Evolutionary conservation across 768 basidiomycete genomes (phyloP).

Genomic region (Daedaleopsis sinensis): DNA sequence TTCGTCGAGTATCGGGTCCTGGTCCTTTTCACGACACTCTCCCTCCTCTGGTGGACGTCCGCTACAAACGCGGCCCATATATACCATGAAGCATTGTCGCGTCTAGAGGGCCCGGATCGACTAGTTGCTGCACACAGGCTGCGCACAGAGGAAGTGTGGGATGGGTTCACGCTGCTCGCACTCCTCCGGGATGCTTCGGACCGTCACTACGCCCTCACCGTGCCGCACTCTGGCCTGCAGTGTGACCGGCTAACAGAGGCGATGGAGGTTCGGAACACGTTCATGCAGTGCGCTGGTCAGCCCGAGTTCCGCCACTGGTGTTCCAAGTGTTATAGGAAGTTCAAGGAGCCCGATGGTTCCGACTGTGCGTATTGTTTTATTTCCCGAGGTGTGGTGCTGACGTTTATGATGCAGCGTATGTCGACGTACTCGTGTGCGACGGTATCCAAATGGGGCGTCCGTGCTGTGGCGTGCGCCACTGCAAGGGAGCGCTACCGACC

Average conservation of each 20-base stretch:
- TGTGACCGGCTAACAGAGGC: conserved; percentile 27
- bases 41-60: no score
- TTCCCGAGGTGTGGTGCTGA: no score
- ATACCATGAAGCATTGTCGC: neutral
- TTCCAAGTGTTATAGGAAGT: conserved; percentile 28
- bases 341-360: conserved; percentile 14
- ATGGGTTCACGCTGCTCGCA: conserved; percentile 26
- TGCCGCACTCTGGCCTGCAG: conserved; percentile 30
- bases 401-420: conserved; percentile 5
- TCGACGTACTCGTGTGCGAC: conserved; percentile 25
- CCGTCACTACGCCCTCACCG: conserved; percentile 13
- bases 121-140: neutral
- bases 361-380: no score
- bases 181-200: conserved; percentile 28
- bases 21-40: no score
- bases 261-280: conserved; percentile 29
- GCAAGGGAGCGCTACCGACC: conserved; percentile 12
- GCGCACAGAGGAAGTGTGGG: conserved; percentile 25
- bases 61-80: conserved; percentile 7
- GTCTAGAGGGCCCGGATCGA: neutral
- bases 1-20: no score
- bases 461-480: conserved; percentile 26
- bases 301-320: conserved; percentile 34
- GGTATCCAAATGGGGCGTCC: conserved; percentile 32
- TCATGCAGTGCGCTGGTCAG: conserved; percentile 29